Conservation (phyloP, 306 rosid genomes). For the Ormosia emarginata region DNA sequence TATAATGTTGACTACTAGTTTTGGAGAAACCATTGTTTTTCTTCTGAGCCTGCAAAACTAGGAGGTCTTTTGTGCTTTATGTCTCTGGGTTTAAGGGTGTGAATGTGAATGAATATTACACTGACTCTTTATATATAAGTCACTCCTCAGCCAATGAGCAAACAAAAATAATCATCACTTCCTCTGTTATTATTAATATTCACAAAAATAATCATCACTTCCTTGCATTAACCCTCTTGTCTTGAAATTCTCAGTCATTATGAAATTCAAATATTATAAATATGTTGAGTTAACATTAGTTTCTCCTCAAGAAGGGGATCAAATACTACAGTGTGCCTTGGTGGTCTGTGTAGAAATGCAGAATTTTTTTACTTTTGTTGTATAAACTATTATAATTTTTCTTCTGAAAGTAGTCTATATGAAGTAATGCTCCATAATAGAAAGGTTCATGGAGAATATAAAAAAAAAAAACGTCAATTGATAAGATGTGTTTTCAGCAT, state of each 20-base stretch:
- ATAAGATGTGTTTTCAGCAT: neutral
- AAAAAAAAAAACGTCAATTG: neutral
- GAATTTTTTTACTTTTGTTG: neutral
- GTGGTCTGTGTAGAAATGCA: neutral
- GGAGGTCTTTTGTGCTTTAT: no score
- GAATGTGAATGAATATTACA: no score
- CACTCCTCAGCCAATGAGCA: no score
- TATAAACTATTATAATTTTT: neutral
- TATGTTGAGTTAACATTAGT: neutral
- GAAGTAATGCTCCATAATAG: neutral
- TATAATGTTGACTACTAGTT: no score
- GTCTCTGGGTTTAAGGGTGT: no score
- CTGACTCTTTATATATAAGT: no score
- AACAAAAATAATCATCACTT: no score
- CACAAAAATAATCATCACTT: no score
- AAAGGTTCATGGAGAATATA: neutral
- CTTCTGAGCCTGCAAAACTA: no score
- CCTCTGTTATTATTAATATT: no score
- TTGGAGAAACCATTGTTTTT: no score
- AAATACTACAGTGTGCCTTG: neutral
- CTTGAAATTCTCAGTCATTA: neutral
- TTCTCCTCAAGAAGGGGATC: neutral
- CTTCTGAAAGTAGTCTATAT: neutral
- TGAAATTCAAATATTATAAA: neutral
- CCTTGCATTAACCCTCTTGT: neutral